These are phyloP conservation scores for Pichia deserticola DNA, from an alignment of 805 yeast genomes.

Conservation along the genomic window DNA sequence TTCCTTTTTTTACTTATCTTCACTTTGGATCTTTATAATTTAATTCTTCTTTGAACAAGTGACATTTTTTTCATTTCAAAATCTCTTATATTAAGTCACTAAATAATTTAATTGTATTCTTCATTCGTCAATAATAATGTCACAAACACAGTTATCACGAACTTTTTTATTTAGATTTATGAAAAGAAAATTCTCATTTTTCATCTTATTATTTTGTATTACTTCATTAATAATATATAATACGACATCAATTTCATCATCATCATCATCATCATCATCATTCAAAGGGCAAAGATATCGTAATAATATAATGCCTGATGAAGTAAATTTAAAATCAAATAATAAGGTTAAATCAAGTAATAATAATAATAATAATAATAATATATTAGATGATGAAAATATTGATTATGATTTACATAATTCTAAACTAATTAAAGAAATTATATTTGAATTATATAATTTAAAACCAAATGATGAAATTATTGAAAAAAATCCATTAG, in stretches of 20 bases:
- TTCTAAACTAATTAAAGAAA: not conserved
- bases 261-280: not conserved
- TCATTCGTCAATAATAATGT: not conserved
- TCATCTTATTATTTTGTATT: not conserved
- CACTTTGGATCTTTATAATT: no score
- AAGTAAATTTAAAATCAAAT: not conserved
- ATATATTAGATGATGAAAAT: not conserved
- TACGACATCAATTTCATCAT: not conserved
- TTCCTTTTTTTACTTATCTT: no score
- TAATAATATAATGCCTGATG: not conserved
- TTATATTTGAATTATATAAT: not conserved
- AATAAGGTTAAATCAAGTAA: not conserved
- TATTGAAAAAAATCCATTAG: conserved; percentile 1
- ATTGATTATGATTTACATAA: not conserved
- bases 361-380: not conserved
- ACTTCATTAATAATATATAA: not conserved
- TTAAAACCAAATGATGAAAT: not conserved
- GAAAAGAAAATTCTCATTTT: not conserved
- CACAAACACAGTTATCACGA: not conserved
- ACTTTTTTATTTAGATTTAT: not conserved
- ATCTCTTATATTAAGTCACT: no score
- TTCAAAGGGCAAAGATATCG: not conserved
- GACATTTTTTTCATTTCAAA: no score
- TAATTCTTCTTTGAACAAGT: no score
- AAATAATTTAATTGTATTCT: no score